Conservation (phyloP, 352 stramenopile genomes). For the Aphanomyces stellatus region DNA sequence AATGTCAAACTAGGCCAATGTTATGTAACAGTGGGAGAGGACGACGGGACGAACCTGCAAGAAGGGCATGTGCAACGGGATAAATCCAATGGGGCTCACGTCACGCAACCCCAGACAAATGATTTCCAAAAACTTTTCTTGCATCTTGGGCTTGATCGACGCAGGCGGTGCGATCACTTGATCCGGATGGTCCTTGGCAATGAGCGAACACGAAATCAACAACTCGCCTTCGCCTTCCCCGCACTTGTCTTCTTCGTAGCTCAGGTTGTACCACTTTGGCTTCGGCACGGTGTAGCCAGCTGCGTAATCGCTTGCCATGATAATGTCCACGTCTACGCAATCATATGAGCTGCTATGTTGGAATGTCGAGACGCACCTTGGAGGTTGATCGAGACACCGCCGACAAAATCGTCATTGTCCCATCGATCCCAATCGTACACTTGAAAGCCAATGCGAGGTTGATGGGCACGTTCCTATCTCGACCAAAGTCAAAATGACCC, state of each 20-base stretch:
- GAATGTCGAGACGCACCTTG: neutral
- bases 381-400: slow-evolving; percentile 24
- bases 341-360: too few relatives aligned
- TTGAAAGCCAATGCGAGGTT: slow-evolving; percentile 64
- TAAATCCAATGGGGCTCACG: slow-evolving; percentile 69
- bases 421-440: slow-evolving; percentile 73
- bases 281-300: slow-evolving; percentile 45
- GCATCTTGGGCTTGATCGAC: slow-evolving; percentile 44
- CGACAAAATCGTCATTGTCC: slow-evolving; percentile 64
- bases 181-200: slow-evolving; percentile 55
- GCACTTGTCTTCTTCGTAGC: slow-evolving; percentile 30
- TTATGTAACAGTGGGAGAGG: slow-evolving; percentile 23
- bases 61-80: slow-evolving; percentile 77
- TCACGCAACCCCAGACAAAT: slow-evolving; percentile 67
- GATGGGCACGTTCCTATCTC: slow-evolving; percentile 37
- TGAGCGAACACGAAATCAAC: slow-evolving; percentile 66
- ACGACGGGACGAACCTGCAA: slow-evolving; percentile 80
- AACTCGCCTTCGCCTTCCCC: slow-evolving; percentile 68
- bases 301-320: slow-evolving; percentile 51
- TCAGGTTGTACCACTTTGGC: slow-evolving; percentile 68
- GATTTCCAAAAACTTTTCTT: slow-evolving; percentile 73
- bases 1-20: slow-evolving; percentile 16
- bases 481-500: neutral
- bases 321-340: too few relatives aligned
- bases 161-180: slow-evolving; percentile 46